Evolutionary conservation across 1,284 basidiomycete species (phyloP).

Genomic region (Thecaphora frezii): DNA sequence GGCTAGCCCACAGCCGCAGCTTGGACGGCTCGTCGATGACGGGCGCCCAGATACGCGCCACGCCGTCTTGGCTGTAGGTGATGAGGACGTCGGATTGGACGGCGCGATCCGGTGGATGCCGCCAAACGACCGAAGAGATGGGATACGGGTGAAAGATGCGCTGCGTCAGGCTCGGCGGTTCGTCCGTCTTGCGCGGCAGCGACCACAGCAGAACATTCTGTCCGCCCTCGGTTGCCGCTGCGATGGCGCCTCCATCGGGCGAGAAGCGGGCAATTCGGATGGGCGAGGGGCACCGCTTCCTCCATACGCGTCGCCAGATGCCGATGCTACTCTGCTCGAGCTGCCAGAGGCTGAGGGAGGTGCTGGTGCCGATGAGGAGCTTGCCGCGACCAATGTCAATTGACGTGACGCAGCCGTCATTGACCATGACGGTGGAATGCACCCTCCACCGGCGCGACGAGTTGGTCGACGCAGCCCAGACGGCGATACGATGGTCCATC

Average conservation of each 20-base stretch:
- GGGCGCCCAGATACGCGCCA: slow-evolving; percentile 38
- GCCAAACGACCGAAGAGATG: slow-evolving; percentile 17
- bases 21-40: slow-evolving; percentile 45
- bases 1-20: slow-evolving; percentile 38
- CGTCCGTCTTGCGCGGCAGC: slow-evolving; percentile 17
- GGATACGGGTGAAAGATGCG: slow-evolving; percentile 30
- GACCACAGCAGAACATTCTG: slow-evolving; percentile 30
- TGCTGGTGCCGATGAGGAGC: slow-evolving; percentile 21
- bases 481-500: slow-evolving; percentile 33
- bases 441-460: slow-evolving; percentile 31
- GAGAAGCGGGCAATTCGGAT: slow-evolving; percentile 26
- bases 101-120: slow-evolving; percentile 22
- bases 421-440: slow-evolving; percentile 33
- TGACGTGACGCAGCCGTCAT: slow-evolving; percentile 22
- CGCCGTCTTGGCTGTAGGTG: slow-evolving; percentile 30
- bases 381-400: slow-evolving; percentile 21
- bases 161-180: slow-evolving; percentile 15
- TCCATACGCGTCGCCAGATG: slow-evolving; percentile 37
- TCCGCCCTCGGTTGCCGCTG: slow-evolving; percentile 26
- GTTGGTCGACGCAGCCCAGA: slow-evolving; percentile 21
- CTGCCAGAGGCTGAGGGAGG: slow-evolving; percentile 24
- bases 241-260: slow-evolving; percentile 28
- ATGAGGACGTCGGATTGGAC: slow-evolving; percentile 40
- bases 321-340: slow-evolving; percentile 26
- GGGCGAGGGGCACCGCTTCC: slow-evolving; percentile 13